phyloP scores from a whole-genome alignment of 2,329 filamentous ascomycete species.

The Exophiala sideris region DNA sequence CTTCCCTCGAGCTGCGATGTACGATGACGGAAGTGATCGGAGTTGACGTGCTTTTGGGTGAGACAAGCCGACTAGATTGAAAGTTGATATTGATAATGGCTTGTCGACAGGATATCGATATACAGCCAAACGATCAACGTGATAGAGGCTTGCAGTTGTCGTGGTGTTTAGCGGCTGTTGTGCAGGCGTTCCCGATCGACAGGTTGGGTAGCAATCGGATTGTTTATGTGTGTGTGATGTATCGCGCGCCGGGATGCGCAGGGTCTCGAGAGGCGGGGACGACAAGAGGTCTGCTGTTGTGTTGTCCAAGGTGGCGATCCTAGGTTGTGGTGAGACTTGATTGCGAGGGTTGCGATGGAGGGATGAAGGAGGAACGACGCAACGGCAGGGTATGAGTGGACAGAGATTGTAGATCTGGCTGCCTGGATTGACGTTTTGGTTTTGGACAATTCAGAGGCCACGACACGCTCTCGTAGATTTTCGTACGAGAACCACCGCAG shows the following conservation, averaged over 20 bases:
- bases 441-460: constrained; percentile 7
- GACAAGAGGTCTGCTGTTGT: constrained; percentile 5
- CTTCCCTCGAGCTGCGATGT: background rate
- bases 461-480: constrained; percentile 4
- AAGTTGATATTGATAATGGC: background rate
- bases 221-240: background rate
- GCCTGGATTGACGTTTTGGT: constrained; percentile 8
- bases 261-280: background rate
- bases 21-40: background rate
- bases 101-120: too few relatives aligned
- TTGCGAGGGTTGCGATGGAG: constrained; percentile 1
- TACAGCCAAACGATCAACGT: too few relatives aligned
- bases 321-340: background rate
- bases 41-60: background rate
- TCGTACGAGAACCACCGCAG: background rate
- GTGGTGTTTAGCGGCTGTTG: background rate
- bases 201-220: background rate
- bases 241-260: background rate
- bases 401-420: constrained; percentile 5
- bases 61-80: background rate
- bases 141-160: too few relatives aligned
- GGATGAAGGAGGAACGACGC: constrained; percentile 4
- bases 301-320: constrained; percentile 9
- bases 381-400: constrained; percentile 5
- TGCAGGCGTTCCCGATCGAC: background rate